Evolutionary conservation across 257 asterid species (phyloP), one percentile per base, ranked within the genome.

Genomic region (Solanum sejunctum): DNA sequence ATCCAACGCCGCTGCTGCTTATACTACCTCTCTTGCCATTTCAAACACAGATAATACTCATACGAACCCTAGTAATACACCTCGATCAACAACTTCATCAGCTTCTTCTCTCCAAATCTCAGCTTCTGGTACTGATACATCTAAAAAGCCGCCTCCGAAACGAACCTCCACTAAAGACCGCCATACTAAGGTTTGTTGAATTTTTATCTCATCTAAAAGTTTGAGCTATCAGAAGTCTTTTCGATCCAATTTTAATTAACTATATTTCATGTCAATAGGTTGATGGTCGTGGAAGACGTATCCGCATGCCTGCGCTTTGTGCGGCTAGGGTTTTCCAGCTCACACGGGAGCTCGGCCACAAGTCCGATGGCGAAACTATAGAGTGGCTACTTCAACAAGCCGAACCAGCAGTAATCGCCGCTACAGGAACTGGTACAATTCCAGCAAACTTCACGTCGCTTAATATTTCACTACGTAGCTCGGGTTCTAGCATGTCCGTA

Each of bases 261-360:
- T 49, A 49, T 75, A 7, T 49, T 52, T 9, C 26, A 63, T 77
- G 16, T 15, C 1, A 2, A 26, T 13, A 77, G 82, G 99, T 95
- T 3, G 99, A 95, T 78, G 99, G 99, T 10, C 93, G 99, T 0
- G 99, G 98, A 5, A 90, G 99, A 61, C 95, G 99, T 51, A 95
- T 95, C 85, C 97, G 98, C 86, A 95, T 95, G 99, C 99, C 99
- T 0, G 99, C 97, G 1, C 90, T 94, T 3, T 95, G 98, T 57
- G 99, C 99, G 0, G 98, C 99, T 88, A 92, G 99, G 96, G 99
- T 95, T 91, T 95, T 95, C 58, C 99, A 95, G 87, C 96, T 95
- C 17, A 95, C 99, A 0, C 94, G 99, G 0, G 99, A 95, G 78
- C 93, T 95, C 60, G 99, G 99, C 54, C 99, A 95, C 90, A 95